Base-by-base conservation (phyloP, 257 asterid species). In the Paraleonurus japonicus region DNA sequence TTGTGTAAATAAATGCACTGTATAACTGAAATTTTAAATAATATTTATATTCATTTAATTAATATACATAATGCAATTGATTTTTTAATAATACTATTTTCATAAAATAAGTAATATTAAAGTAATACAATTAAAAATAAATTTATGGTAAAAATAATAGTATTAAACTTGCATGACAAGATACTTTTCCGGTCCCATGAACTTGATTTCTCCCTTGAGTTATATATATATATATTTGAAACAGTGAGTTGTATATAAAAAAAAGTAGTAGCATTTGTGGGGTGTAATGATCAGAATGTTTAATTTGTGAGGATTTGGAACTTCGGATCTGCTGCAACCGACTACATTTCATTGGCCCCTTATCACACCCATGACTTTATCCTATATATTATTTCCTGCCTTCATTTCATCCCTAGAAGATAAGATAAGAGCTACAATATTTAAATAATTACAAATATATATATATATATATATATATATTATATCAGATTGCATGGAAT, bases 401-500 rank as follows among this genome's bases (percentile, higher is more conserved):
- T 58, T 66, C 79, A 67, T 57, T 77, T 67, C 78, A 64, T 62
- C 70, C 75, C 79, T 61, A 53, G 48, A 78, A 74, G 81, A 84
- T 73, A 76, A 80, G 81, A 73, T 76, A 67, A 66, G 62, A 76
- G 51, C 12, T n/a, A n/a, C n/a, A n/a, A 50, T 62, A 35, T 2
- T 3, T 53, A 70, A 28, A 43, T 24, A 30, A 30, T 26, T 62
- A n/a, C n/a, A 12, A 8, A 68, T 19, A 37, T 4, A 41, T 39
- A n/a, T 6, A 54, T 8, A 20, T 55, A 51, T 10, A 61, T 35
- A 55, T 35, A 13, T 26, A n/a, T n/a, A n/a, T n/a, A n/a, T n/a
- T n/a, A n/a, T n/a, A 22, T 47, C 32, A 72, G 35, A 39, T 61
- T 64, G 5, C 67, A 61, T 61, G 53, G 22, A 32, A 3, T 45